Evolutionary conservation across 805 yeast species (phyloP), one percentile per base, ranked within the genome.

Genomic region (Ogataea nitratoaversa): DNA sequence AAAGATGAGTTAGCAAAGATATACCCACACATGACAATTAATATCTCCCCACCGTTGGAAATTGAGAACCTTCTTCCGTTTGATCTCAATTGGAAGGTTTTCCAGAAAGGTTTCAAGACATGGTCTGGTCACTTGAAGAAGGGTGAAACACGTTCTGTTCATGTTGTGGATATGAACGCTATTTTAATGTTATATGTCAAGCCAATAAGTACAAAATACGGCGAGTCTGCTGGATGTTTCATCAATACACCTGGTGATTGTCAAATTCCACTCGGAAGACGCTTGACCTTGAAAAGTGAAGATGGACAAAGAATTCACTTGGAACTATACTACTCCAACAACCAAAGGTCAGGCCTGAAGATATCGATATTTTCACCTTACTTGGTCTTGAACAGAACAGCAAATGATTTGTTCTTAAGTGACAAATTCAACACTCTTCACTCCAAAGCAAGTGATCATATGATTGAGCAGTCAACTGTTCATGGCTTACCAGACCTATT

Each of bases 1-100:
- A 69, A 73, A n/a, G 95, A 86, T 47, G 89, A 88, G 0, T 64
- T 89, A 19, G 74, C 85, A 0, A 69, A 72, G 42, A 72, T 85
- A 1, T 95, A 87, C 54, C 99, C 99, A 0, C 93, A 86, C 52
- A 74, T 91, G 85, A 73, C 70, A 8, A 64, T 93, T 19, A 72
- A 79, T 4, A 64, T 93, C 6, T 79, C 93, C 0, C 87, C 98
- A 0, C 98, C 99, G 0, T 63, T 93, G 34, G 86, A 85, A 50
- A 70, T 93, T 42, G 89, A 85, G 49, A 93, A 93, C 54, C 66
- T 88, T 37, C 60, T 95, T 36, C 98, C 99, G 0, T 84, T 74
- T 56, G 95, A 86, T 51, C 62, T 91, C 32, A 70, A 76, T 16
- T 88, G 84, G 63, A 69, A 84, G 41, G 69, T 93, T 12, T 84